Percentiles rank a stretch among this genome's conserved stretches.
Evolutionary conservation across 371 early-diverging fungal species (phyloP).

Genomic region (Mortierella sp.): DNA sequence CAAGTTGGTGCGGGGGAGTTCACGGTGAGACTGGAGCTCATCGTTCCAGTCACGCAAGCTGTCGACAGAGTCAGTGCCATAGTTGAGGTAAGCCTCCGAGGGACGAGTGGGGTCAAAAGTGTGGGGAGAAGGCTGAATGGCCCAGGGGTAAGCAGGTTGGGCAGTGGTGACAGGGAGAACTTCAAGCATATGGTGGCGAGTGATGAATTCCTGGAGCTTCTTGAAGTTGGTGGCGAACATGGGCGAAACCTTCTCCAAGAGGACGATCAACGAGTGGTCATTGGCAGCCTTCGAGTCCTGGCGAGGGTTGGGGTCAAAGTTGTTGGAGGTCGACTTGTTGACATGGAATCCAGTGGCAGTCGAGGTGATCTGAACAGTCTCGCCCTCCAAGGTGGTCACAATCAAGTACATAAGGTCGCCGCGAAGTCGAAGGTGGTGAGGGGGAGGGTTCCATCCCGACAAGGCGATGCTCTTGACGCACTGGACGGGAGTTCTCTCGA

Average conservation of each 20-base stretch:
- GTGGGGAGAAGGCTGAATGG: constrained; percentile 72
- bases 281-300: constrained; percentile 60
- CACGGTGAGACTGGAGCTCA: constrained; percentile 91
- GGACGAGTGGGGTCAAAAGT: constrained; percentile 77
- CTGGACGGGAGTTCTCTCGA: constrained; percentile 70
- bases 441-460: constrained; percentile 96
- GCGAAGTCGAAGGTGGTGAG: constrained; percentile 79
- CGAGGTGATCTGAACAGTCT: constrained; percentile 88
- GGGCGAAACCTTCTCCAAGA: constrained; percentile 79
- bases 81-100: constrained; percentile 75
- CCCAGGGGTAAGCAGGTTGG: constrained; percentile 88
- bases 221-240: constrained; percentile 79
- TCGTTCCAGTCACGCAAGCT: constrained; percentile 97
- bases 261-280: constrained; percentile 80
- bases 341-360: constrained; percentile 90
- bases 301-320: constrained; percentile 81
- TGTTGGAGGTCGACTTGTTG: constrained; percentile 80
- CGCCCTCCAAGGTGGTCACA: constrained; percentile 87
- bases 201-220: constrained; percentile 76
- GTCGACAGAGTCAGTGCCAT: constrained; percentile 80
- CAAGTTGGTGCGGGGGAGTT: constrained; percentile 81
- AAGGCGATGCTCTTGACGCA: constrained; percentile 83
- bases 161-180: constrained; percentile 78
- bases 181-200: constrained; percentile 85
- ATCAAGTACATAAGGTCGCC: constrained; percentile 92